Conservation (phyloP, 2,329 filamentous ascomycete species). For the Apiospora rasikravindrae region DNA sequence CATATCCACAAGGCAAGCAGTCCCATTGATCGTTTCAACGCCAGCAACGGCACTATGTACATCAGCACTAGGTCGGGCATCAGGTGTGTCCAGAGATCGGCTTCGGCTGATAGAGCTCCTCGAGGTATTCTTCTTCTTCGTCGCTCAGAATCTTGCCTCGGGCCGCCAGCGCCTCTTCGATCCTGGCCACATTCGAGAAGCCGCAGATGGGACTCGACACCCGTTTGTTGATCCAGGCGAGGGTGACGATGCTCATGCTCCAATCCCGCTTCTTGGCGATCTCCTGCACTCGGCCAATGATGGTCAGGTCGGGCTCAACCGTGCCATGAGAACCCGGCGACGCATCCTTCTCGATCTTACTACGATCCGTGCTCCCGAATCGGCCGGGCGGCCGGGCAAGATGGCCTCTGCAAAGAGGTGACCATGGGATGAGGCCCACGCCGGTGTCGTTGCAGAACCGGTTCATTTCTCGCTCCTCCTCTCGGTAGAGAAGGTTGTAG, state of each 20-base stretch:
- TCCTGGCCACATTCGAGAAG: conserved; percentile 61
- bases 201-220: conserved; percentile 66
- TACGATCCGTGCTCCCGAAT: conserved; percentile 38
- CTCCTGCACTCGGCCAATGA: conserved; percentile 61
- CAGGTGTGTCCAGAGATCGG: conserved; percentile 43
- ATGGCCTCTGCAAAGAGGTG: conserved; percentile 45
- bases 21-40: neutral
- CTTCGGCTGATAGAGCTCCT: conserved; percentile 66
- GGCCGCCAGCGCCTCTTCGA: conserved; percentile 63
- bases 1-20: neutral
- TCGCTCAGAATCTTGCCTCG: conserved; percentile 54
- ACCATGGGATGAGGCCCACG: conserved; percentile 47
- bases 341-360: conserved; percentile 47
- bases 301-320: conserved; percentile 41
- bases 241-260: conserved; percentile 67
- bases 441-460: conserved; percentile 48
- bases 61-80: neutral
- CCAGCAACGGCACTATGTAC: neutral
- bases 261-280: conserved; percentile 61
- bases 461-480: conserved; percentile 60
- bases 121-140: conserved; percentile 66
- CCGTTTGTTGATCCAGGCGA: conserved; percentile 65
- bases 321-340: conserved; percentile 35
- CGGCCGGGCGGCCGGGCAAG: conserved; percentile 40
- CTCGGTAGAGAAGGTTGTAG: conserved; percentile 67